Percentiles rank a stretch among this genome's conserved stretches.
phyloP scores from a whole-genome alignment of 352 stramenopile genomes.

The Pythium brachiatum region DNA sequence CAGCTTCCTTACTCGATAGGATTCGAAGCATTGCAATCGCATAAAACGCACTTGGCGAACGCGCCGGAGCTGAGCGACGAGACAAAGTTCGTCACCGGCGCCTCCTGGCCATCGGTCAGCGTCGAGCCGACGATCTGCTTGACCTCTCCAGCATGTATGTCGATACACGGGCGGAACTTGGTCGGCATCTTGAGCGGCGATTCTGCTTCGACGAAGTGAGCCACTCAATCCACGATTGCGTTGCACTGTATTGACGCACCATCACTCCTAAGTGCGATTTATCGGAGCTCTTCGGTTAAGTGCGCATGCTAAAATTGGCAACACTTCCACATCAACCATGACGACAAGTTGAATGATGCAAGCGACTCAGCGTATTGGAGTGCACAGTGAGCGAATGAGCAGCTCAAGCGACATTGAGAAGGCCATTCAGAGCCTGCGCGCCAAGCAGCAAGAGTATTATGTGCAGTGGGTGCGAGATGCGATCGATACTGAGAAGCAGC shows the following conservation, averaged over 20 bases:
- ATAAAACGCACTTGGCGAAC: conserved; percentile 60
- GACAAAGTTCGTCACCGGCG: conserved; percentile 92
- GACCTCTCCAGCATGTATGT: conserved; percentile 96
- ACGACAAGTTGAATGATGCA: background rate
- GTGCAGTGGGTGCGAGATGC: conserved; percentile 53
- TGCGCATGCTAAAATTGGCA: conserved; percentile 15
- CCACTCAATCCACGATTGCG: conserved; percentile 20
- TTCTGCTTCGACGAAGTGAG: conserved; percentile 7
- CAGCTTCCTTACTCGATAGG: background rate
- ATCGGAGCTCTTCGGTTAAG: background rate
- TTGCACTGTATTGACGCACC: conserved; percentile 15
- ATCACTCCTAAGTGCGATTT: conserved; percentile 19
- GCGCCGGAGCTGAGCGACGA: conserved; percentile 63
- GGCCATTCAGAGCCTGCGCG: conserved; percentile 18
- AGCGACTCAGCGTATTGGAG: background rate
- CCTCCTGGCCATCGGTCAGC: conserved; percentile 83
- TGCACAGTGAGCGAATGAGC: conserved; percentile 1
- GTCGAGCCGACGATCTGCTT: conserved; percentile 99
- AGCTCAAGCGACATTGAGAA: conserved; percentile 17
- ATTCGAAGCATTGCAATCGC: too few species aligned
- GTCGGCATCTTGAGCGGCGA: conserved; percentile 47
- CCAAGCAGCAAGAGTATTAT: conserved; percentile 46
- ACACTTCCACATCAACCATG: conserved; percentile 6
- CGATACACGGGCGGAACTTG: conserved; percentile 98
- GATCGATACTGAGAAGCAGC: conserved; percentile 49